Evolutionary conservation across 164 flowering plant species (phyloP).

Genomic region (Vitis amurensis): DNA sequence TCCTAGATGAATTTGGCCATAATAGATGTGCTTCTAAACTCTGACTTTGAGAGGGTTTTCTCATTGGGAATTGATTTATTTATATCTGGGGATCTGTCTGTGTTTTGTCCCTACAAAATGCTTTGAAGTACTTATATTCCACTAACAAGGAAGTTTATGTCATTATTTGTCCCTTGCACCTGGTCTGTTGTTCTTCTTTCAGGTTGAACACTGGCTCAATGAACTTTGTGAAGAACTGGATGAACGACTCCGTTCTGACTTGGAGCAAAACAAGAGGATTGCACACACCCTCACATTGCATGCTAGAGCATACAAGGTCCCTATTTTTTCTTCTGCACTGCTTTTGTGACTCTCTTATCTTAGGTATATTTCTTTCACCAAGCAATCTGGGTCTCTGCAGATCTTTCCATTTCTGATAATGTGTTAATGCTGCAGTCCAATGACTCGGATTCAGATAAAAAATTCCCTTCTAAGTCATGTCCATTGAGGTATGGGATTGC

Average conservation of each 20-base stretch:
- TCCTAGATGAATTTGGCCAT: not conserved
- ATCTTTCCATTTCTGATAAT: slow-evolving; percentile 10
- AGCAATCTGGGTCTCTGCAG: slow-evolving; percentile 2
- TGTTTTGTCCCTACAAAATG: not conserved
- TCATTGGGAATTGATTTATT: not conserved
- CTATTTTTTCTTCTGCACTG: not conserved
- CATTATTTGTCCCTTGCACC: not conserved
- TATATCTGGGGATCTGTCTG: not conserved
- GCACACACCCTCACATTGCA: slow-evolving; percentile 84
- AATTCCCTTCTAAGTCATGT: slow-evolving; percentile 92
- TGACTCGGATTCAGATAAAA: slow-evolving; percentile 65
- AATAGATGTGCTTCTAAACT: not conserved
- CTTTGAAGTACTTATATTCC: not conserved
- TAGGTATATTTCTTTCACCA: not conserved
- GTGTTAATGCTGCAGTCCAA: slow-evolving; percentile 33
- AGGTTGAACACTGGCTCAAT: slow-evolving; percentile 90
- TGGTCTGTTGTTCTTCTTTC: slow-evolving; percentile 12
- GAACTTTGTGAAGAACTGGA: slow-evolving; percentile 85
- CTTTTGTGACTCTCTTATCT: not conserved
- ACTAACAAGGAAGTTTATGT: not conserved
- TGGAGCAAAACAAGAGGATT: slow-evolving; percentile 76
- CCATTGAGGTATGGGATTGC: slow-evolving; percentile 78
- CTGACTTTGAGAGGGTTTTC: not conserved
- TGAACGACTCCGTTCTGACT: slow-evolving; percentile 77
- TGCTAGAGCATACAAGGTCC: slow-evolving; percentile 78